Evolutionary conservation across 768 basidiomycete genomes (phyloP).

Genomic region (Phanerochaete sordida): DNA sequence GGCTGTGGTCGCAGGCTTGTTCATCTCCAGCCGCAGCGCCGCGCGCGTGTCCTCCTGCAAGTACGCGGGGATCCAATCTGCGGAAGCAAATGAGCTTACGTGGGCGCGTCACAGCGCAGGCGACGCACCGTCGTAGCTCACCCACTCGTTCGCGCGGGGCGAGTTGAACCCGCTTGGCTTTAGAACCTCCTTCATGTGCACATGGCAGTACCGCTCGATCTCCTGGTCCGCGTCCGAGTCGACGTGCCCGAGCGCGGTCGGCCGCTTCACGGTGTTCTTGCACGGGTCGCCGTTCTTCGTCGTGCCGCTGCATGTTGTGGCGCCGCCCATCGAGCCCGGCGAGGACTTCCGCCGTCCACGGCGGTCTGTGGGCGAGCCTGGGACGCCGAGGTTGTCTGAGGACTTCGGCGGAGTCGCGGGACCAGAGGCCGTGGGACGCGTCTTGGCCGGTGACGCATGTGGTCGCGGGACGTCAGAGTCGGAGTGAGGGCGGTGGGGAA

Average conservation of each 20-base stretch:
- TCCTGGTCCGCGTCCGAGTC: slow-evolving; percentile 30
- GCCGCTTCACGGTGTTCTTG: slow-evolving; percentile 42
- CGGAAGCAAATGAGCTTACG: background rate
- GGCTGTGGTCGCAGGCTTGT: slow-evolving; percentile 44
- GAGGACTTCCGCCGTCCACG: background rate
- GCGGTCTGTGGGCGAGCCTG: background rate
- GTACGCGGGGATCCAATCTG: slow-evolving; percentile 72
- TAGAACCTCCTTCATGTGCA: slow-evolving; percentile 58
- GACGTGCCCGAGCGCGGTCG: slow-evolving; percentile 26
- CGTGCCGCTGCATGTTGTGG: slow-evolving; percentile 45
- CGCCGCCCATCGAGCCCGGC: background rate
- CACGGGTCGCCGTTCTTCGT: slow-evolving; percentile 68
- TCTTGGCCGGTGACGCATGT: slow-evolving; percentile 2
- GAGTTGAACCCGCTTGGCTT: slow-evolving; percentile 54
- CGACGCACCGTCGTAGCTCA: slow-evolving; percentile 54
- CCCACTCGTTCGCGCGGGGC: slow-evolving; percentile 44
- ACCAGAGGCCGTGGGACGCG: slow-evolving; percentile 1
- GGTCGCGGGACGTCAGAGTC: slow-evolving; percentile 15
- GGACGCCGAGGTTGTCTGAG: background rate
- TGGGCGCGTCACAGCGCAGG: background rate
- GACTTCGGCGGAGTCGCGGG: slow-evolving; percentile 3
- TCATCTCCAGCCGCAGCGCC: slow-evolving; percentile 52
- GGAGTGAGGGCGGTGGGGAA: slow-evolving; percentile 31
- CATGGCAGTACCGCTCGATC: slow-evolving; percentile 54
- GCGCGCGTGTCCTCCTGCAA: slow-evolving; percentile 58